Percentiles rank a stretch among this genome's conserved stretches.
Conservation (phyloP, 1,139 yeast genomes). For the Pichia terricola region DNA sequence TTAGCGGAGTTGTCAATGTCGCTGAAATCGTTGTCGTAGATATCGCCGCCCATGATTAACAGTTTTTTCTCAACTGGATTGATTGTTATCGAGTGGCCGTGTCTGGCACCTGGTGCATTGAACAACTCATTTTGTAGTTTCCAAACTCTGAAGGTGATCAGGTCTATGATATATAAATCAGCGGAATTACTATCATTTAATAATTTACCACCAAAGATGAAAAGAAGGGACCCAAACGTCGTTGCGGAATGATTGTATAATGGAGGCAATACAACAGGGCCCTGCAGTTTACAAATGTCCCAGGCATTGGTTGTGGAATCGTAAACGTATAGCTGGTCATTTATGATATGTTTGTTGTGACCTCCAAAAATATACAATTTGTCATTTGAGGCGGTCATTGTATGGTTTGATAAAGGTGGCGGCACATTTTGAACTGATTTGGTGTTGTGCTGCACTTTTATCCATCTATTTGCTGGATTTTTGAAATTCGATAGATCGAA, state of each 20-base stretch:
- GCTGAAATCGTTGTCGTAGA: conserved; percentile 28
- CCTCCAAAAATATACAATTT: conserved; percentile 85
- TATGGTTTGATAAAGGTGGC: conserved; percentile 90
- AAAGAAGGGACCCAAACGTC: conserved; percentile 69
- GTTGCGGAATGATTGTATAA: conserved; percentile 89
- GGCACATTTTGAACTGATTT: conserved; percentile 34
- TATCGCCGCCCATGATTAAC: conserved; percentile 88
- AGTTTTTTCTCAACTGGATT: conserved; percentile 57
- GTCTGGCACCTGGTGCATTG: conserved; percentile 65
- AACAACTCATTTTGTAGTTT: conserved; percentile 33
- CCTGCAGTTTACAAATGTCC: conserved; percentile 46
- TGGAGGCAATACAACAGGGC: conserved; percentile 53
- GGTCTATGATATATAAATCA: conserved; percentile 66
- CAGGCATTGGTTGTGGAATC: conserved; percentile 65
- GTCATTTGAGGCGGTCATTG: conserved; percentile 74
- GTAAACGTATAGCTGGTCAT: conserved; percentile 74
- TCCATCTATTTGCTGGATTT: conserved; percentile 80
- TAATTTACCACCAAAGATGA: conserved; percentile 86
- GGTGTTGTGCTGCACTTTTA: conserved; percentile 45
- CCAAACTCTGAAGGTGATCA: conserved; percentile 49
- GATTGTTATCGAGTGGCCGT: conserved; percentile 89
- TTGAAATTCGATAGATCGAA: conserved; percentile 88
- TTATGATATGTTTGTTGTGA: conserved; percentile 66
- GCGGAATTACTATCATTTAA: conserved; percentile 62
- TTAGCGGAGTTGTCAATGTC: conserved; percentile 29